phyloP scores from a whole-genome alignment of 345 rosid genomes.

The Populus davidiana region DNA sequence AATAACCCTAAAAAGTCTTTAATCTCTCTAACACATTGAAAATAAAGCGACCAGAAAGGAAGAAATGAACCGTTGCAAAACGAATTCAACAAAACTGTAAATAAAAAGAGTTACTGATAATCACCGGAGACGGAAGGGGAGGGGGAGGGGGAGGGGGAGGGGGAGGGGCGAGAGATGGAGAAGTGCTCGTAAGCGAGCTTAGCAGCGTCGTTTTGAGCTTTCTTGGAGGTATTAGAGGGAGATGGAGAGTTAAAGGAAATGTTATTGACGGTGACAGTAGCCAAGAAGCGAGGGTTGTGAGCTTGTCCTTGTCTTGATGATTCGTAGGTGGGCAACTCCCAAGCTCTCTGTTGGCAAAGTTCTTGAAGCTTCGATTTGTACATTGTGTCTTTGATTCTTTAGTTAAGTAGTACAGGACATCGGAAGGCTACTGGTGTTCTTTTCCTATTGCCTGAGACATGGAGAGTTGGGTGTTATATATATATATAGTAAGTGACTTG shows the following conservation, averaged over 20 bases:
- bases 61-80: background rate
- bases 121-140: background rate
- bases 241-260: constrained; percentile 17
- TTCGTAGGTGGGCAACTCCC: constrained; percentile 33
- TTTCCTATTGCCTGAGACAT: too few relatives aligned
- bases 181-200: constrained; percentile 31
- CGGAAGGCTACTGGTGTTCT: too few relatives aligned
- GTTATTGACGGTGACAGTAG: constrained; percentile 38
- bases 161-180: background rate
- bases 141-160: background rate
- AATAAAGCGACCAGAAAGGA: background rate
- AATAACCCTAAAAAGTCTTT: background rate
- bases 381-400: constrained; percentile 16
- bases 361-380: constrained; percentile 40
- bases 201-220: constrained; percentile 50
- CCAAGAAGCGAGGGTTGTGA: constrained; percentile 36
- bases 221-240: constrained; percentile 26
- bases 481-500: too few relatives aligned
- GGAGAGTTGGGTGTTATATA: too few relatives aligned
- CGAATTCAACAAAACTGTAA: background rate
- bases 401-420: too few relatives aligned
- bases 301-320: constrained; percentile 28
- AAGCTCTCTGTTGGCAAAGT: constrained; percentile 30
- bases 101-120: background rate
- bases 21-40: background rate